Evolutionary conservation across 1,139 yeast species (phyloP).

Genomic region (Taphrina communis): DNA sequence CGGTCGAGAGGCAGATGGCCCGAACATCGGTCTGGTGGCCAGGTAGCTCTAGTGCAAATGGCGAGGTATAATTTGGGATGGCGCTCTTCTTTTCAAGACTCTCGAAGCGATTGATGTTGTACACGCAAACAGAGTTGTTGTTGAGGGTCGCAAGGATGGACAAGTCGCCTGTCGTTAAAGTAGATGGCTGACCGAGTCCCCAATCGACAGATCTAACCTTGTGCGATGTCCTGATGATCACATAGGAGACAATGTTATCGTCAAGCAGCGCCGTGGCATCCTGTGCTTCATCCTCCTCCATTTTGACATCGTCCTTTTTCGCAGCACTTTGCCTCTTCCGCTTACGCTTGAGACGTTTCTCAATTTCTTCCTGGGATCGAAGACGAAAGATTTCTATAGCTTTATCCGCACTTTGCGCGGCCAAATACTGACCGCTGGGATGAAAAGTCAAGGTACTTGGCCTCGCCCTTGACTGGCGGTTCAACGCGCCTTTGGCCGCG

Average conservation of each 20-base stretch:
- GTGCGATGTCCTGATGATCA: conserved; percentile 51
- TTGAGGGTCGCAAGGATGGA: conserved; percentile 69
- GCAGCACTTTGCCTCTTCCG: conserved; percentile 71
- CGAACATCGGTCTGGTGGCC: conserved; percentile 94
- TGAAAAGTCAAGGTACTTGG: conserved; percentile 68
- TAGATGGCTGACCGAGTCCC: conserved; percentile 43
- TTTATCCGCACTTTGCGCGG: conserved; percentile 77
- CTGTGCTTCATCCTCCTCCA: conserved; percentile 61
- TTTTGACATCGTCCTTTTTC: conserved; percentile 60
- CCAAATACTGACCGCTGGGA: conserved; percentile 58
- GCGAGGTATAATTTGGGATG: conserved; percentile 60
- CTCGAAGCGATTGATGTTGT: conserved; percentile 61
- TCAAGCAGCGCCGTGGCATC: conserved; percentile 56
- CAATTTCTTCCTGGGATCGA: conserved; percentile 76
- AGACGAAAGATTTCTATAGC: conserved; percentile 81
- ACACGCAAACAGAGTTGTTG: conserved; percentile 77
- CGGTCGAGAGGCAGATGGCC: conserved; percentile 79
- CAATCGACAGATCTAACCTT: conserved; percentile 52
- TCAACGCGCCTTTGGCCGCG: conserved; percentile 67
- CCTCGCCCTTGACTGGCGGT: conserved; percentile 79
- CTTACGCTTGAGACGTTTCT: conserved; percentile 77
- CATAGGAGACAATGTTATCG: conserved; percentile 50
- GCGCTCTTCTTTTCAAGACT: conserved; percentile 55
- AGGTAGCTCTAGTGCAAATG: conserved; percentile 67
- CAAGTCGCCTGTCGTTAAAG: conserved; percentile 52